phyloP scores from a whole-genome alignment of 2,329 filamentous ascomycete species.

The Rhynchosporium agropyri region DNA sequence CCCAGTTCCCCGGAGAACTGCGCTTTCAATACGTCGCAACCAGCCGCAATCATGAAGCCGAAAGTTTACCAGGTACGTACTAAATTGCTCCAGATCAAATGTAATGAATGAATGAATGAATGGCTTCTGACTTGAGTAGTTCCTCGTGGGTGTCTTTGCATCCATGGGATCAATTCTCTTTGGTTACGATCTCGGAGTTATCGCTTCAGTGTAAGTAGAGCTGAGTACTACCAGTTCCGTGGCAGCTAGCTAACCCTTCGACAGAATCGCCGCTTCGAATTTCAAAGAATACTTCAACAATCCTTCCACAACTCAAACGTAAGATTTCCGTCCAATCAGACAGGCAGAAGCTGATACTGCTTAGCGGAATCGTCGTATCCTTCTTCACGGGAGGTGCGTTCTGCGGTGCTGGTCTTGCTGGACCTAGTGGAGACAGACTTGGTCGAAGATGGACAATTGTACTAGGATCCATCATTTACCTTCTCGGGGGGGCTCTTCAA shows the following conservation, averaged over 20 bases:
- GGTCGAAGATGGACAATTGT: constrained; percentile 74
- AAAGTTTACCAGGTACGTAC: constrained; percentile 25
- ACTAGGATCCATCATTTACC: constrained; percentile 70
- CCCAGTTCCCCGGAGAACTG: constrained; percentile 10
- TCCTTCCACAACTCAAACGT: constrained; percentile 39
- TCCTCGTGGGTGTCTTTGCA: constrained; percentile 50
- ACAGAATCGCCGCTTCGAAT: constrained; percentile 51
- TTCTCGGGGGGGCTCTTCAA: constrained; percentile 72
- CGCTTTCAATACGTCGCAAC: background rate
- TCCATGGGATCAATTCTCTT: constrained; percentile 58
- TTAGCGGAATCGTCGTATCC: constrained; percentile 71
- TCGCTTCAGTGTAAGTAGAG: constrained; percentile 40
- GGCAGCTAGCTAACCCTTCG: background rate
- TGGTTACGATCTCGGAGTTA: constrained; percentile 59
- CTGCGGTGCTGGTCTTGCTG: constrained; percentile 59
- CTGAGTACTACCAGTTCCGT: constrained; percentile 24
- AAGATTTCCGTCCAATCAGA: constrained; percentile 12
- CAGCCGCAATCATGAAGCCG: constrained; percentile 22
- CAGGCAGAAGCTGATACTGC: constrained; percentile 7
- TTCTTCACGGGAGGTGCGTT: constrained; percentile 70
- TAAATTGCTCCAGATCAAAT: no score
- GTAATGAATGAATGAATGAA: no score
- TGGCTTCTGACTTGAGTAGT: constrained; percentile 31
- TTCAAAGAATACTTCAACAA: constrained; percentile 48
- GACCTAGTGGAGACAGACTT: constrained; percentile 57